Evolutionary conservation across 2,329 filamentous ascomycete genomes (phyloP).

Genomic region (Colletotrichum siamense): DNA sequence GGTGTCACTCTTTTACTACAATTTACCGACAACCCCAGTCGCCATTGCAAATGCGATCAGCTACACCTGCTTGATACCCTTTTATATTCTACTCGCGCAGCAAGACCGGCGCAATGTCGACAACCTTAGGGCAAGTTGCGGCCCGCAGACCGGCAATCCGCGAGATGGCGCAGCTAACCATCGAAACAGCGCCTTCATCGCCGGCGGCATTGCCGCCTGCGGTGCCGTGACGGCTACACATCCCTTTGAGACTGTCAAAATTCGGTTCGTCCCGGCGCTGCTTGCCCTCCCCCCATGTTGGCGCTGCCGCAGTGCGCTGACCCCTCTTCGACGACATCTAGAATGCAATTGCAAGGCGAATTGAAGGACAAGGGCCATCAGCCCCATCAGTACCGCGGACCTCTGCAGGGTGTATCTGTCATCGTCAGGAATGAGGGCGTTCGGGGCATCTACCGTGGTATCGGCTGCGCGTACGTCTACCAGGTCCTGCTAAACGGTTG

Average conservation of each 20-base stretch:
- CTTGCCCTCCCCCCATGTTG: background rate
- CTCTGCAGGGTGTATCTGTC: slow-evolving; percentile 87
- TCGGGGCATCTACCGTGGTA: slow-evolving; percentile 83
- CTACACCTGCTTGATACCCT: background rate
- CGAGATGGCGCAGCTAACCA: slow-evolving; percentile 7
- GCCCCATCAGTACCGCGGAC: slow-evolving; percentile 87
- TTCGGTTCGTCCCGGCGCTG: slow-evolving; percentile 66
- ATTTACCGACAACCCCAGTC: background rate
- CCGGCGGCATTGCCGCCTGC: slow-evolving; percentile 94
- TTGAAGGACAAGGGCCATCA: slow-evolving; percentile 86
- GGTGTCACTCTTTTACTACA: background rate
- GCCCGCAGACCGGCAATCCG: background rate
- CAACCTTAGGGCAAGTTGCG: slow-evolving; percentile 48
- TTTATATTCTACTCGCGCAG: background rate
- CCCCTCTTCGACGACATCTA: slow-evolving; percentile 36
- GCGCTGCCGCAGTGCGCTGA: slow-evolving; percentile 19
- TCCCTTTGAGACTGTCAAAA: slow-evolving; percentile 98
- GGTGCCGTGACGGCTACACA: slow-evolving; percentile 97
- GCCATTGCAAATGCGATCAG: background rate
- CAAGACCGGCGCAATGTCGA: slow-evolving; percentile 48
- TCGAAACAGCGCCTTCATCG: slow-evolving; percentile 78
- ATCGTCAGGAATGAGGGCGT: slow-evolving; percentile 92
- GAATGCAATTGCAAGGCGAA: slow-evolving; percentile 95
- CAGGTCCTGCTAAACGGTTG: slow-evolving; percentile 97
- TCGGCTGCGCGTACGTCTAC: slow-evolving; percentile 94